Percentiles rank a stretch among this genome's conserved stretches.
These are phyloP conservation scores for Clausena lansium DNA, from an alignment of 345 rosid species.

Conservation along the genomic window DNA sequence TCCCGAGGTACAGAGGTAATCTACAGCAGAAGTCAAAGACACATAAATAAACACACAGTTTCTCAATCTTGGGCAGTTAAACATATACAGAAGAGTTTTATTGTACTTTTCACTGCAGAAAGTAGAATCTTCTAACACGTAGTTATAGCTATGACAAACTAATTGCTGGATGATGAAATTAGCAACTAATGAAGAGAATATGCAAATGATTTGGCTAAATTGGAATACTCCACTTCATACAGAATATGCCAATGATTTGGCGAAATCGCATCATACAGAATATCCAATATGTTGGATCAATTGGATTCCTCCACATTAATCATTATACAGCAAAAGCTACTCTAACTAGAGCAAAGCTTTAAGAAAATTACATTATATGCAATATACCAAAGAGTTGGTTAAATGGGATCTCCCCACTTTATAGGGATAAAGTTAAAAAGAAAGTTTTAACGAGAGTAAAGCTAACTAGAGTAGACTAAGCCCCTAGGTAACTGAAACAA, in stretches of 20 bases:
- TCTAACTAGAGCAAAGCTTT: background rate
- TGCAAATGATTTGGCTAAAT: background rate
- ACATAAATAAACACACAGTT: background rate
- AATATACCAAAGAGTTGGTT: background rate
- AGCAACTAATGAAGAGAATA: background rate
- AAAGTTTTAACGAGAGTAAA: background rate
- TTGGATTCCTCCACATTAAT: background rate
- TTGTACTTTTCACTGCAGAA: background rate
- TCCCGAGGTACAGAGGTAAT: conserved; percentile 79
- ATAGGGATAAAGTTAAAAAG: background rate
- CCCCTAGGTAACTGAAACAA: background rate
- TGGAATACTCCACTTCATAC: background rate
- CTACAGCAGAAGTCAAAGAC: conserved; percentile 39
- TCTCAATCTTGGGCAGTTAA: background rate
- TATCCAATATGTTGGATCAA: background rate
- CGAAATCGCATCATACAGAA: background rate
- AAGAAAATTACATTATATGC: background rate
- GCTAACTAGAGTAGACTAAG: background rate
- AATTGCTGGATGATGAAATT: background rate
- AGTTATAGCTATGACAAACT: background rate
- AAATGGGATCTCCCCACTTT: background rate
- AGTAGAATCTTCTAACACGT: background rate
- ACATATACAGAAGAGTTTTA: background rate
- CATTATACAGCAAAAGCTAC: background rate
- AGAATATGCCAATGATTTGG: background rate